Evolutionary conservation across 2,329 filamentous ascomycete genomes (phyloP), one percentile per base, ranked within the genome.

Genomic region (Rutstroemia sp.): DNA sequence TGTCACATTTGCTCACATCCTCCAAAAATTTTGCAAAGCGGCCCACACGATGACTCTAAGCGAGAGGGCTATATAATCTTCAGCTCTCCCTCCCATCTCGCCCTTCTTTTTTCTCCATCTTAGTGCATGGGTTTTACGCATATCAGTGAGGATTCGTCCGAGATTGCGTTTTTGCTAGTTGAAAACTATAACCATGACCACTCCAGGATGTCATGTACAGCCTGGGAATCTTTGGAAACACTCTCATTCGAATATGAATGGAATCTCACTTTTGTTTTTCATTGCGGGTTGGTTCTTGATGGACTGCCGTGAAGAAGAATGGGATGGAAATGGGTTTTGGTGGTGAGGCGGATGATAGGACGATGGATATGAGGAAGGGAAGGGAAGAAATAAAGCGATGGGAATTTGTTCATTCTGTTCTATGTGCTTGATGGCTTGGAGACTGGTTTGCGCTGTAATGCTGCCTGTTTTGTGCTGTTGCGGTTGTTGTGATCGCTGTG

Each of bases 141-240:
- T 85, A 82, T 82, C 85, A 86, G 84, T 90, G 87, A 90, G 83
- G 87, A 89, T 85, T 84, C 81, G 84, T 90, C 87, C 83, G 87
- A 90, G 85, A 83, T 82, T 80, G 81, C 81, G 80, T 89, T 89
- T 88, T 89, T 90, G 87, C 87, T 90, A 88, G 85, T 68, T 69
- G 65, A 70, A 70, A 70, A 71, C 67, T 70, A 70, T 65, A 66
- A 66, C 77, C 79, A 81, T 87, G 86, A 89, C 86, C 79, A 79
- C 87, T 91, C 78, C 77, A 79, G 75, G 67, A 79, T 81, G 85
- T 80, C 81, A 79, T 76, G 76, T 80, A 78, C 79, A 80, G 81
- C 75, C 76, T 80, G 79, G 86, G 87, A 90, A 90, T 90, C 86
- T 90, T 90, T 90, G 86, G 75, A 80, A 34, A 34, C 30, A 34